These are phyloP conservation scores for Podospora pseudopauciseta DNA, from an alignment of 495 filamentous ascomycete genomes.

Conservation along the genomic window DNA sequence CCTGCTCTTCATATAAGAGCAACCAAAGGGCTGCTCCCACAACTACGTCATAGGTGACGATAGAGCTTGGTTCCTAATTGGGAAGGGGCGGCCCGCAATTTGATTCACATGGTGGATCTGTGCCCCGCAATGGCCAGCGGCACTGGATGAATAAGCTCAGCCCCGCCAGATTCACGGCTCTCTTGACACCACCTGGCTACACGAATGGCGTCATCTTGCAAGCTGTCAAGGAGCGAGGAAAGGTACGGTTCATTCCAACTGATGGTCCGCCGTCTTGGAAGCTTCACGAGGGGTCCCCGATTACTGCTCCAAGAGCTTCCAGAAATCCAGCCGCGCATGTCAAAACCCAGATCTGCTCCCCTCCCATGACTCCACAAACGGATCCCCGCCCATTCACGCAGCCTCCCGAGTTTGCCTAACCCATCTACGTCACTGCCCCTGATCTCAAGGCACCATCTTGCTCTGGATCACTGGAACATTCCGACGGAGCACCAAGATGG, in stretches of 20 bases:
- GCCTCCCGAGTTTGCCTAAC: not conserved
- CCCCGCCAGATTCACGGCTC: not conserved
- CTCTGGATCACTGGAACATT: not conserved
- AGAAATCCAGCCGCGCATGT: not conserved
- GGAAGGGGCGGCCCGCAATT: slow-evolving; percentile 1
- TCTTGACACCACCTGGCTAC: not conserved
- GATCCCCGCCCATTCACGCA: not conserved
- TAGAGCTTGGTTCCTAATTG: slow-evolving; percentile 17
- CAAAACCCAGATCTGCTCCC: not conserved
- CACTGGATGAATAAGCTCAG: not conserved
- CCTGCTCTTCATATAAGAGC: slow-evolving; percentile 6
- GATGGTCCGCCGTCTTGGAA: not conserved
- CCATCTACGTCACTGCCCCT: not conserved
- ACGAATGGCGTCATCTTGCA: not conserved
- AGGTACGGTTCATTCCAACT: not conserved
- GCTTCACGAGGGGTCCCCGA: not conserved
- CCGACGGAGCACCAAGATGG: not conserved
- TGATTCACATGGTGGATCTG: not conserved
- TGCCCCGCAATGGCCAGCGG: not conserved
- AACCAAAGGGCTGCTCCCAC: slow-evolving; percentile 1
- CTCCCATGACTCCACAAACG: not conserved
- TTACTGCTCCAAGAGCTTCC: too few relatives aligned
- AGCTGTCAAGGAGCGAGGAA: not conserved
- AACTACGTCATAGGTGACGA: slow-evolving; percentile 31
- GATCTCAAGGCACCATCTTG: not conserved